phyloP scores from a whole-genome alignment of 345 rosid species.

The Aurinia saxatilis region DNA sequence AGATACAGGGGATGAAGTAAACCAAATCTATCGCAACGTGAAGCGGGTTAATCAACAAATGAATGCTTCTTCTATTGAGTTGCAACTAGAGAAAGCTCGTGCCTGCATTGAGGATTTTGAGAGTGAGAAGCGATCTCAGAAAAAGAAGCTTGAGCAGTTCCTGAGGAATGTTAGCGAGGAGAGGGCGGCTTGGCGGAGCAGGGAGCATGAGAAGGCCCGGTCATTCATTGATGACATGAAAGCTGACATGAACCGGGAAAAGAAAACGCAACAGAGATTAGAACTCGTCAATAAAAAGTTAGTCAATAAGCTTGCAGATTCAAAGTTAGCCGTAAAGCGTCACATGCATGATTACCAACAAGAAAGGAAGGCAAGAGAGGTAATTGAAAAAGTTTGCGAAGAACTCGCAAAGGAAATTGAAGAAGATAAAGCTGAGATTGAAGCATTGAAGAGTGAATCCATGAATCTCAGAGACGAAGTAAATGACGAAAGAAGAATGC shows the following conservation, averaged over 20 bases:
- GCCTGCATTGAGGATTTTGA: slow-evolving; percentile 56
- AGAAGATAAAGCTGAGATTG: slow-evolving; percentile 74
- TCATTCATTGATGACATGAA: slow-evolving; percentile 63
- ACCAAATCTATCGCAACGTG: slow-evolving; percentile 35
- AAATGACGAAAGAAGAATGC: slow-evolving; percentile 83
- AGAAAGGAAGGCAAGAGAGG: slow-evolving; percentile 63
- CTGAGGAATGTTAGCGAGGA: slow-evolving; percentile 80
- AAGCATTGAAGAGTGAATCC: slow-evolving; percentile 53
- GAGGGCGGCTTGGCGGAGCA: slow-evolving; percentile 70
- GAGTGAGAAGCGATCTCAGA: slow-evolving; percentile 57
- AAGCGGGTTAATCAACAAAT: slow-evolving; percentile 49
- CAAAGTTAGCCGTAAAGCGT: slow-evolving; percentile 58
- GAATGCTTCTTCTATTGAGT: slow-evolving; percentile 50
- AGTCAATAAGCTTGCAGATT: slow-evolving; percentile 74
- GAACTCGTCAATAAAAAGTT: slow-evolving; percentile 61
- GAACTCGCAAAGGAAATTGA: slow-evolving; percentile 82
- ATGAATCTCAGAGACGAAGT: slow-evolving; percentile 61
- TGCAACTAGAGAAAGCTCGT: slow-evolving; percentile 60
- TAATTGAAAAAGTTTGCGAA: slow-evolving; percentile 66
- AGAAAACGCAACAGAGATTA: slow-evolving; percentile 61
- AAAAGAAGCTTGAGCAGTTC: slow-evolving; percentile 80
- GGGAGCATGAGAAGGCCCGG: slow-evolving; percentile 81
- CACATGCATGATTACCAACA: slow-evolving; percentile 65
- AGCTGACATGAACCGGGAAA: slow-evolving; percentile 57
- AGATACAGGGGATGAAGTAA: slow-evolving; percentile 40